Evolutionary conservation across 495 filamentous ascomycete species (phyloP).

Genomic region (Penicillium coffeae): DNA sequence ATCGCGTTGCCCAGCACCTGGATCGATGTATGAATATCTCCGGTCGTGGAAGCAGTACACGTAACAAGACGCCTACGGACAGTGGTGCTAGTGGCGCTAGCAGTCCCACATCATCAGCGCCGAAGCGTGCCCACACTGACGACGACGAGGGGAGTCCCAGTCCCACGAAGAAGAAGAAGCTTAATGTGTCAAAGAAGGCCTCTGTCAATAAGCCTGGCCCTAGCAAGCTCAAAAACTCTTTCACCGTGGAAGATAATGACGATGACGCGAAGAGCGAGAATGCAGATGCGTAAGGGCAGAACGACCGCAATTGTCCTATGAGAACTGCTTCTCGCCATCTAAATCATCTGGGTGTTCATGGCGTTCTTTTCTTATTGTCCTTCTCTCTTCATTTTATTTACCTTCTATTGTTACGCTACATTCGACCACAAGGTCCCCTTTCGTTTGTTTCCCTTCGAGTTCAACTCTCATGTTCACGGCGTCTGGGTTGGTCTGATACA

Average conservation of each 20-base stretch:
- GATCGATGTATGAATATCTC: constrained; percentile 76
- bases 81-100: constrained; percentile 31
- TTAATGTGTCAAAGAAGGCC: constrained; percentile 37
- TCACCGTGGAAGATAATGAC: constrained; percentile 27
- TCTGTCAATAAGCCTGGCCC: constrained; percentile 38
- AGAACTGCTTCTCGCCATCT: constrained; percentile 6
- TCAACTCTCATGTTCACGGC: constrained; percentile 13
- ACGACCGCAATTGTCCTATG: constrained; percentile 1
- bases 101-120: constrained; percentile 34
- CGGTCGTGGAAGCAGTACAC: constrained; percentile 59
- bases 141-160: constrained; percentile 36
- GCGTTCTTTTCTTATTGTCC: constrained; percentile 9
- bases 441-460: constrained; percentile 1
- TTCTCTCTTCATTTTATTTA: neutral
- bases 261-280: constrained; percentile 29
- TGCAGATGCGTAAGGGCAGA: constrained; percentile 11
- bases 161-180: constrained; percentile 46
- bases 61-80: constrained; percentile 44
- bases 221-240: constrained; percentile 45
- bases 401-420: neutral
- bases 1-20: constrained; percentile 67
- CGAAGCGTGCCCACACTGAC: constrained; percentile 38
- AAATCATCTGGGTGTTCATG: constrained; percentile 13
- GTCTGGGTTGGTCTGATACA: constrained; percentile 19
- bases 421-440: neutral